These are phyloP conservation scores for Sordariomycetes sp. DNA, from an alignment of 2,329 filamentous ascomycete species.

Conservation along the genomic window DNA sequence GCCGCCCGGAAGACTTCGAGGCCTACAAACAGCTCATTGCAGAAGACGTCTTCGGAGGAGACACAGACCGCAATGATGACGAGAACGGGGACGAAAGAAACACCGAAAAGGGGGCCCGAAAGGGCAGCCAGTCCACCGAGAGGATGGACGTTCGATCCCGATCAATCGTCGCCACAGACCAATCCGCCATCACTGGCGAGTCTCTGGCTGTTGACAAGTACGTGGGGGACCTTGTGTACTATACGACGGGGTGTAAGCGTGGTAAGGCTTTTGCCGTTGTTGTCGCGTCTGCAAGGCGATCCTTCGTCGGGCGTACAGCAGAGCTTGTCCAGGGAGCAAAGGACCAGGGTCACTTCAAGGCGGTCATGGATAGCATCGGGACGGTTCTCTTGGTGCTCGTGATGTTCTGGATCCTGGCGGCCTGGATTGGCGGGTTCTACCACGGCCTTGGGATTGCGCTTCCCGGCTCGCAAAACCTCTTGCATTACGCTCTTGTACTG, in stretches of 20 bases:
- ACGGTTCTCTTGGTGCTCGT: constrained; percentile 64
- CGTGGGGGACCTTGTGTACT: constrained; percentile 67
- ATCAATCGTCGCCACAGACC: constrained; percentile 57
- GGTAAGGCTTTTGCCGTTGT: constrained; percentile 64
- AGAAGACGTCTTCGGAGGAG: constrained; percentile 49
- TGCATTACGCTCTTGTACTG: constrained; percentile 59
- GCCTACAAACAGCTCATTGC: constrained; percentile 47
- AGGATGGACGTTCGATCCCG: not conserved
- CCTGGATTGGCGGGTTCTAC: constrained; percentile 75
- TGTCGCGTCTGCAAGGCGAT: constrained; percentile 56
- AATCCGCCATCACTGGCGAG: constrained; percentile 73
- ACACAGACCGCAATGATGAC: constrained; percentile 21
- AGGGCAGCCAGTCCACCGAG: not conserved
- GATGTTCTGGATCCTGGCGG: constrained; percentile 64
- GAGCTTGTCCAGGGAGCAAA: constrained; percentile 64
- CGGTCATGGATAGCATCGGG: constrained; percentile 75
- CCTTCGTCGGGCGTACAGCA: constrained; percentile 69
- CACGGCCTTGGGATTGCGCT: constrained; percentile 43
- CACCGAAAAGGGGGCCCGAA: not conserved
- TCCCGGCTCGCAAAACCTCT: constrained; percentile 38
- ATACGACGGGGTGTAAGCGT: constrained; percentile 74
- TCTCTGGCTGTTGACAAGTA: constrained; percentile 71
- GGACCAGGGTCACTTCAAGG: constrained; percentile 72
- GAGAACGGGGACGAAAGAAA: not conserved
- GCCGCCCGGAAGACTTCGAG: constrained; percentile 44